Conservation (phyloP, 2,329 filamentous ascomycete genomes). For the Aspergillus viridinutans region DNA sequence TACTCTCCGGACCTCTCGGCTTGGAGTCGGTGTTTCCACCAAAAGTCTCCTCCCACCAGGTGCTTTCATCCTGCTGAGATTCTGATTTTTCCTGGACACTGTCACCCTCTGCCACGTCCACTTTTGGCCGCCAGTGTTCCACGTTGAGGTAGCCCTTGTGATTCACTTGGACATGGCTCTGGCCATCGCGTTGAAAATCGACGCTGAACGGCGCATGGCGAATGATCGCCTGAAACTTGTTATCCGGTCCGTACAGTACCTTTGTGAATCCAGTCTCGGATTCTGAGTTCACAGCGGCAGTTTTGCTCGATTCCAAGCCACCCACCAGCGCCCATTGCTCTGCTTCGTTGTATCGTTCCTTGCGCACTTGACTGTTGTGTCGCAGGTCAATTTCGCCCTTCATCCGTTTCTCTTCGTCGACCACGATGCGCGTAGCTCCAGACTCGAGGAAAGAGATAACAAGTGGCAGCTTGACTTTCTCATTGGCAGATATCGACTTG, state of each 20-base stretch:
- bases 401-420: constrained; percentile 87
- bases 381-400: constrained; percentile 86
- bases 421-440: constrained; percentile 76
- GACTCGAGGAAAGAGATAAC: constrained; percentile 86
- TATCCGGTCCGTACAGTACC: constrained; percentile 72
- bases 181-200: constrained; percentile 79
- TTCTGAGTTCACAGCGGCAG: constrained; percentile 64
- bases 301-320: constrained; percentile 67
- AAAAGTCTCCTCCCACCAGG: constrained; percentile 97
- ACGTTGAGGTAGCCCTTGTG: constrained; percentile 85
- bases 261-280: constrained; percentile 64
- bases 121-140: constrained; percentile 90
- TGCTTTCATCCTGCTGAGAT: constrained; percentile 60
- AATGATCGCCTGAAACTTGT: constrained; percentile 77
- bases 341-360: constrained; percentile 92
- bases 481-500: constrained; percentile 67
- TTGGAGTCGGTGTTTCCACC: constrained; percentile 94
- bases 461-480: constrained; percentile 74
- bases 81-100: constrained; percentile 39
- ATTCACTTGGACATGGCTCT: constrained; percentile 82
- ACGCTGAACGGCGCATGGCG: constrained; percentile 77
- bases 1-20: constrained; percentile 87
- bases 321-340: constrained; percentile 83
- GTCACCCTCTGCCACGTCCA: constrained; percentile 59
- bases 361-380: constrained; percentile 76